phyloP scores from a whole-genome alignment of 2,329 filamentous ascomycete genomes.

The Scytalidium sp. region DNA sequence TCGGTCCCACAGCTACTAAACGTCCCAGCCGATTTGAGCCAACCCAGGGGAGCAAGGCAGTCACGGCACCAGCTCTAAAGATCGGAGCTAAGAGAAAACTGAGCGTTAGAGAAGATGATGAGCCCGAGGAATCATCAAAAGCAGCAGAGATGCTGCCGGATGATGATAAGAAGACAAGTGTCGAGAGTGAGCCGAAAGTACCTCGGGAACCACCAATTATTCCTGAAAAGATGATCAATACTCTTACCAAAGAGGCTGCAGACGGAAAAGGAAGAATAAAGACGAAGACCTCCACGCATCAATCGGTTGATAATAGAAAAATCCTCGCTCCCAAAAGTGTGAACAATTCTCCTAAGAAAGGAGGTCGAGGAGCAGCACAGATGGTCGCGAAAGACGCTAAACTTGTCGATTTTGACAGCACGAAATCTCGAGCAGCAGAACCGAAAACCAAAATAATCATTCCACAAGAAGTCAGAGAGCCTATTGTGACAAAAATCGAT shows the following conservation, averaged over 20 bases:
- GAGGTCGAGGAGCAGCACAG: slow-evolving; percentile 24
- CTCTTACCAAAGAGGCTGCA: slow-evolving; percentile 19
- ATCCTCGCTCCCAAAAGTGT: slow-evolving; percentile 50
- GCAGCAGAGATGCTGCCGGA: slow-evolving; percentile 22
- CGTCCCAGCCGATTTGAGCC: slow-evolving; percentile 8
- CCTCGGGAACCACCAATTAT: slow-evolving; percentile 8
- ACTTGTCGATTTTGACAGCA: slow-evolving; percentile 34
- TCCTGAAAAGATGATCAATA: slow-evolving; percentile 14
- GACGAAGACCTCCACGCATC: slow-evolving; percentile 14
- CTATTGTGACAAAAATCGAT: slow-evolving; percentile 23
- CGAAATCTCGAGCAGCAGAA: slow-evolving; percentile 12
- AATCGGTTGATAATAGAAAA: slow-evolving; percentile 18
- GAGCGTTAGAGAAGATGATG: slow-evolving; percentile 51
- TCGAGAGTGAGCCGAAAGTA: slow-evolving; percentile 25
- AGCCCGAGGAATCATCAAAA: slow-evolving; percentile 31
- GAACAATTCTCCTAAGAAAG: slow-evolving; percentile 54
- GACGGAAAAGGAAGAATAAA: slow-evolving; percentile 16
- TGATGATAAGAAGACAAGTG: slow-evolving; percentile 20
- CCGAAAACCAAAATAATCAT: background rate
- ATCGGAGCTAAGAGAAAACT: slow-evolving; percentile 57
- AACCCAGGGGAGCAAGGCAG: slow-evolving; percentile 9
- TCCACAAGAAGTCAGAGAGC: slow-evolving; percentile 1
- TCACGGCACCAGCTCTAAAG: slow-evolving; percentile 32
- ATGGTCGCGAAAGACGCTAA: slow-evolving; percentile 33
- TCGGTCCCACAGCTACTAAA: slow-evolving; percentile 13